Evolutionary conservation across 768 basidiomycete species (phyloP).

Genomic region (Russula earlei): DNA sequence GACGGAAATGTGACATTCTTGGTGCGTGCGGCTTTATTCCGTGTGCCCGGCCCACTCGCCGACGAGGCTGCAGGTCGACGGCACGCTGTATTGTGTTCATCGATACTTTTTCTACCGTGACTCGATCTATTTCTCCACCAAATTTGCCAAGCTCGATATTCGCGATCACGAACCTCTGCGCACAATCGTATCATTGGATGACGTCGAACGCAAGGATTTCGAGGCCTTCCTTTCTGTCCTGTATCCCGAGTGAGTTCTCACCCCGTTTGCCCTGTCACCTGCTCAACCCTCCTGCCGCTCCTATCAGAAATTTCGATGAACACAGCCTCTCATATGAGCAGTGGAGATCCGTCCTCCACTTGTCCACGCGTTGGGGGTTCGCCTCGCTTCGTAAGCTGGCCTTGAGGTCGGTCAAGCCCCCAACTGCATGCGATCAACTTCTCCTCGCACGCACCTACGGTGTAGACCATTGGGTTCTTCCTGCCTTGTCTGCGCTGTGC

Average conservation of each 20-base stretch:
- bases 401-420: slow-evolving; percentile 9
- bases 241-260: slow-evolving; percentile 15
- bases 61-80: slow-evolving; percentile 9
- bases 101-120: slow-evolving; percentile 18
- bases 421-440: slow-evolving; percentile 11
- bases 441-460: slow-evolving; percentile 16
- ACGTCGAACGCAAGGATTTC: slow-evolving; percentile 8
- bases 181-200: not conserved
- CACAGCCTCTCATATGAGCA: slow-evolving; percentile 17
- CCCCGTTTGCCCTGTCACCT: not conserved
- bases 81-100: slow-evolving; percentile 12
- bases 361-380: slow-evolving; percentile 26
- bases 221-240: slow-evolving; percentile 18
- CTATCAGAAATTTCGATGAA: slow-evolving; percentile 9
- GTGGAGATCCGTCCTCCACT: slow-evolving; percentile 25
- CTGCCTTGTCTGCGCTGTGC: slow-evolving; percentile 12
- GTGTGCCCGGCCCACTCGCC: not conserved
- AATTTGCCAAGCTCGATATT: slow-evolving; percentile 1
- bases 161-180: slow-evolving; percentile 4
- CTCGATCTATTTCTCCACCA: slow-evolving; percentile 11
- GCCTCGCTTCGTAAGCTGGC: slow-evolving; percentile 23
- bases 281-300: too few relatives aligned
- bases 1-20: slow-evolving; percentile 17
- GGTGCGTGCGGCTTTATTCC: not conserved
- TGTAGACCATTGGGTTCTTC: slow-evolving; percentile 12